Conservation (phyloP, 257 asterid species). For the Lycium ferocissimum region DNA sequence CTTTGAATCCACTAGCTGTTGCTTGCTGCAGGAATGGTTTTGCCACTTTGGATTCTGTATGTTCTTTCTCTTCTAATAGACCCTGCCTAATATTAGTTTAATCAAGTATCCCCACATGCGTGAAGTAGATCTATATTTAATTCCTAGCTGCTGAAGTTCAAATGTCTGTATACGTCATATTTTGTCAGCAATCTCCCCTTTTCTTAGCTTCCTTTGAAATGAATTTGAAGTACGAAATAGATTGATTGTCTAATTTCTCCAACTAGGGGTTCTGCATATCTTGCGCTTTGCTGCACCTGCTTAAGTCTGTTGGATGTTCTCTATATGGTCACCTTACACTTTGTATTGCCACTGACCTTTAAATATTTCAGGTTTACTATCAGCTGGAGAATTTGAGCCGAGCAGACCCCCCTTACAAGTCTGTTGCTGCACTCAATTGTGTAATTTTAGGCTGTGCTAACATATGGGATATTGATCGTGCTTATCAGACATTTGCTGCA, state of each 20-base stretch:
- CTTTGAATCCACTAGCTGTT: conserved; percentile 71
- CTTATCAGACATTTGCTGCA: conserved; percentile 85
- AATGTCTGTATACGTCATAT: neutral
- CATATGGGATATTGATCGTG: conserved; percentile 96
- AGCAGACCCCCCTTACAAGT: conserved; percentile 74
- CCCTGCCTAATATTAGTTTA: conserved; percentile 28
- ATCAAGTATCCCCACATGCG: conserved; percentile 20
- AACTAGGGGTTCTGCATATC: neutral
- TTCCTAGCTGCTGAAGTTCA: neutral
- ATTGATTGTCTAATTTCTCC: neutral
- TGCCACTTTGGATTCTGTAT: conserved; percentile 74
- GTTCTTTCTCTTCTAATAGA: conserved; percentile 36
- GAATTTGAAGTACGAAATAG: neutral
- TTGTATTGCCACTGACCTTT: conserved; percentile 11
- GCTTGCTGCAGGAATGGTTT: conserved; percentile 85
- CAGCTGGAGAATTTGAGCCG: conserved; percentile 85
- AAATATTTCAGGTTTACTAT: conserved; percentile 77
- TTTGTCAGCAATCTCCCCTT: neutral
- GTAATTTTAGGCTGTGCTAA: conserved; percentile 93
- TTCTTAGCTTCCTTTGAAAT: neutral
- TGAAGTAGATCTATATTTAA: neutral
- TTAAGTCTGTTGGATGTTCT: neutral
- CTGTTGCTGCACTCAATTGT: conserved; percentile 89
- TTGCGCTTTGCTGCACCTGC: conserved; percentile 15
- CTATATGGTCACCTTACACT: conserved; percentile 1